These are phyloP conservation scores for Xylariales sp. DNA, from an alignment of 2,329 filamentous ascomycete species.

Conservation along the genomic window DNA sequence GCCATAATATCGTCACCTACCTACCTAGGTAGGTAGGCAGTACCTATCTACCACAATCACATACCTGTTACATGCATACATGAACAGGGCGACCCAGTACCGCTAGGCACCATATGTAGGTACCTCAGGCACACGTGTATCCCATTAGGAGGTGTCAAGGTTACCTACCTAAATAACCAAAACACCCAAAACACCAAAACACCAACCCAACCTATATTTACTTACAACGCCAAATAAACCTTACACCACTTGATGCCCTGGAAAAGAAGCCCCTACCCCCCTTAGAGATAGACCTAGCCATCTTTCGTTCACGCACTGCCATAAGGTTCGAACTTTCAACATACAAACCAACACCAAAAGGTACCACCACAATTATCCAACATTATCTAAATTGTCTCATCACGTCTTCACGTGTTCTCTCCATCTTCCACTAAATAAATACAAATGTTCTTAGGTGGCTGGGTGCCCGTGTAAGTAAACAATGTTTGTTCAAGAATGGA, in stretches of 20 bases:
- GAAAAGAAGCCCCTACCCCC: background rate
- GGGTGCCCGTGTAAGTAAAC: constrained; percentile 27
- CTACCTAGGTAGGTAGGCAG: too few species aligned
- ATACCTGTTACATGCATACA: constrained; percentile 2
- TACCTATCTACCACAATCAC: background rate
- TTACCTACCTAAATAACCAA: background rate
- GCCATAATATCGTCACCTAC: too few species aligned
- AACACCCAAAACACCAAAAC: constrained; percentile 1
- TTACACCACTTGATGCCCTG: background rate
- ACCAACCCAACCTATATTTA: constrained; percentile 11
- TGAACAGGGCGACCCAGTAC: background rate
- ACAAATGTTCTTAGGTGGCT: constrained; percentile 18
- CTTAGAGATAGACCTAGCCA: too few species aligned
- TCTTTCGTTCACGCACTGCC: too few species aligned
- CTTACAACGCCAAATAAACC: background rate
- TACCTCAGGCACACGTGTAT: too few species aligned
- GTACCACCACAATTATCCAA: too few species aligned
- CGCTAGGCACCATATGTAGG: too few species aligned
- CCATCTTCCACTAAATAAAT: too few species aligned
- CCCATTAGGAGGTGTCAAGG: too few species aligned
- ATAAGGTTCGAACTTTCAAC: too few species aligned
- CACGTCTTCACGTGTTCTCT: too few species aligned
- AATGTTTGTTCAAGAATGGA: constrained; percentile 26
- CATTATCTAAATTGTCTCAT: too few species aligned
- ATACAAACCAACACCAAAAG: background rate